phyloP scores from a whole-genome alignment of 2,329 filamentous ascomycete species.

The Colletotrichum coccodes region DNA sequence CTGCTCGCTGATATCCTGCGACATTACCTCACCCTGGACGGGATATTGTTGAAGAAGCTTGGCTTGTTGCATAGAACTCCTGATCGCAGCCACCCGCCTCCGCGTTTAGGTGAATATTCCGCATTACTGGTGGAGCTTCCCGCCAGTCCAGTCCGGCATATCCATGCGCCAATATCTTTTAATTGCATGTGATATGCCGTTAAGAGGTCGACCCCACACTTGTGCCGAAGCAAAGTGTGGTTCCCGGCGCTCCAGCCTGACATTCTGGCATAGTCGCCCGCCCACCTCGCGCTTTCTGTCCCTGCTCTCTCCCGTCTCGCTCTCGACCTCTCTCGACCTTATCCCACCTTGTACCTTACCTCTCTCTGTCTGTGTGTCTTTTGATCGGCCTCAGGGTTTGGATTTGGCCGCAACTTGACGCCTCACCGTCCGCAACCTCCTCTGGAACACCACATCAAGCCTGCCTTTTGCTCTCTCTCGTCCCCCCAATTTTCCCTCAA shows the following conservation, averaged over 20 bases:
- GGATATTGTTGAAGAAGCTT: constrained; percentile 29
- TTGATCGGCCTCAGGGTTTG: constrained; percentile 12
- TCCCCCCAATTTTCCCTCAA: constrained; percentile 1
- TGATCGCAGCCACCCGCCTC: constrained; percentile 7
- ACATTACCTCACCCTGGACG: constrained; percentile 21
- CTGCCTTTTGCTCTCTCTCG: background rate
- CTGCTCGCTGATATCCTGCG: constrained; percentile 7
- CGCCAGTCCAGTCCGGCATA: constrained; percentile 20
- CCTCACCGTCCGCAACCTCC: constrained; percentile 4
- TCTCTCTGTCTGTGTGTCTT: background rate
- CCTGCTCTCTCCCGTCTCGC: constrained; percentile 13
- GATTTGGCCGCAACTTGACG: constrained; percentile 17
- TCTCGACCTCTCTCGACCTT: constrained; percentile 2
- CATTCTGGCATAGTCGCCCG: constrained; percentile 18
- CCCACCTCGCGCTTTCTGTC: constrained; percentile 29
- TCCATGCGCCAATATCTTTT: background rate
- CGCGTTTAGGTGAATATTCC: constrained; percentile 16
- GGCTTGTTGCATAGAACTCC: constrained; percentile 26
- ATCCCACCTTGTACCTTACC: constrained; percentile 2
- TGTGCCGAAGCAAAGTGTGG: constrained; percentile 12
- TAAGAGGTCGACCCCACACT: background rate
- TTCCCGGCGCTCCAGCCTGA: constrained; percentile 10
- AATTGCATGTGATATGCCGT: background rate
- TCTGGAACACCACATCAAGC: constrained; percentile 16
- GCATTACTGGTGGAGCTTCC: constrained; percentile 17